phyloP scores from a whole-genome alignment of 2,329 filamentous ascomycete species.

The Diaporthe sp. region DNA sequence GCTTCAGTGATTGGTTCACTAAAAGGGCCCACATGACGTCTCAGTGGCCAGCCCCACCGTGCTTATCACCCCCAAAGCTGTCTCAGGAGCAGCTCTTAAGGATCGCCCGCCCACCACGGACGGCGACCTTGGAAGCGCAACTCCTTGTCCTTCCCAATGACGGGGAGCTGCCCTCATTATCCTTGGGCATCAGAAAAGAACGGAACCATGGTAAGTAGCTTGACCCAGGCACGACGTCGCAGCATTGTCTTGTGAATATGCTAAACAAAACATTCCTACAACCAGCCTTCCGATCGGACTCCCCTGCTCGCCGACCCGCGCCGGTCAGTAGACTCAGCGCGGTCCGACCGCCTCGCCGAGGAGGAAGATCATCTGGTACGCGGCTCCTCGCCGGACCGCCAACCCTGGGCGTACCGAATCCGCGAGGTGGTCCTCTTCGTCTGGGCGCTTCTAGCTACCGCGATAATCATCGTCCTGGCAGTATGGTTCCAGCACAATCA shows the following conservation, averaged over 20 bases:
- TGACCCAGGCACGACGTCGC: not conserved
- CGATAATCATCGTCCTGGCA: conserved; percentile 82
- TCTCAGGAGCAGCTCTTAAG: not conserved
- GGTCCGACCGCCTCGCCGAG: conserved; percentile 50
- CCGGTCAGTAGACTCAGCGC: conserved; percentile 48
- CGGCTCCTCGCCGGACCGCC: conserved; percentile 38
- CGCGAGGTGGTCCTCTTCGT: conserved; percentile 83
- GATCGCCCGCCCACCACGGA: not conserved
- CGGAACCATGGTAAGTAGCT: conserved; percentile 19
- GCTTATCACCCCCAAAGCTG: conserved; percentile 24
- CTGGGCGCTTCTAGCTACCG: conserved; percentile 87
- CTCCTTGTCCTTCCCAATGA: conserved; percentile 2
- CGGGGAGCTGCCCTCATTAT: conserved; percentile 7
- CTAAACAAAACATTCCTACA: not conserved
- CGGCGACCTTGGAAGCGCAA: not conserved
- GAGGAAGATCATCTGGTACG: conserved; percentile 52
- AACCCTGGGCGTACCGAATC: conserved; percentile 56
- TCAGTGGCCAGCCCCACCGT: conserved; percentile 19
- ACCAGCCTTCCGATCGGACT: conserved; percentile 57
- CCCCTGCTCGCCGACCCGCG: conserved; percentile 58
- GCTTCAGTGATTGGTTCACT: conserved; percentile 19
- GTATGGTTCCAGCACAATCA: conserved; percentile 83
- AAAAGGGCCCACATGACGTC: conserved; percentile 35
- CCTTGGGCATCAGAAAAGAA: not conserved
- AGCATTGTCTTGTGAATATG: not conserved